These are phyloP conservation scores for Globisporangium emineosum DNA, from an alignment of 352 stramenopile genomes.

Conservation along the genomic window DNA sequence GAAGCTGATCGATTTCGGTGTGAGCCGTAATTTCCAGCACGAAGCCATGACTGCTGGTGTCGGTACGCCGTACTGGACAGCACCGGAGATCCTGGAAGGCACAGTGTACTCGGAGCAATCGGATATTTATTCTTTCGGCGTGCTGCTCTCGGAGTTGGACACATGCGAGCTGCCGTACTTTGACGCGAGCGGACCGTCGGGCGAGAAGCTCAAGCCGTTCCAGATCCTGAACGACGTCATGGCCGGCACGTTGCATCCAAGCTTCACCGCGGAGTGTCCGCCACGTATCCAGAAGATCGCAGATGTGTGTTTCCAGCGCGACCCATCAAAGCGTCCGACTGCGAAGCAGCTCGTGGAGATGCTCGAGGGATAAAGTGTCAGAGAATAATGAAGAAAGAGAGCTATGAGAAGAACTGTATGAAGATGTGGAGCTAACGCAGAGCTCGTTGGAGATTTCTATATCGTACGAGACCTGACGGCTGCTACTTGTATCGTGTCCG, in stretches of 20 bases:
- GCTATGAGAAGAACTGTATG: not conserved
- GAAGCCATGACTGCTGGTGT: constrained; percentile 22
- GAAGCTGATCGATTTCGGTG: constrained; percentile 61
- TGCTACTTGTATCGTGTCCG: too few species aligned
- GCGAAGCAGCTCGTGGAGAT: constrained; percentile 37
- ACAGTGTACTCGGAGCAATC: constrained; percentile 30
- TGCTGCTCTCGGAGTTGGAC: constrained; percentile 46
- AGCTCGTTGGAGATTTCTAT: too few species aligned
- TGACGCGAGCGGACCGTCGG: constrained; percentile 19
- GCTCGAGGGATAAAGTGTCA: constrained; percentile 25
- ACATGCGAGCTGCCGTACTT: constrained; percentile 37
- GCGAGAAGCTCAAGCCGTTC: constrained; percentile 33
- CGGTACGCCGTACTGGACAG: constrained; percentile 21
- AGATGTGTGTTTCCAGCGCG: constrained; percentile 39
- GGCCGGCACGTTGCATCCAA: constrained; percentile 37
- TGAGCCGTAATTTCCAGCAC: constrained; percentile 28
- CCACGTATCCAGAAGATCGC: constrained; percentile 32
- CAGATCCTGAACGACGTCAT: constrained; percentile 42
- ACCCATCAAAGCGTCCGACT: constrained; percentile 34
- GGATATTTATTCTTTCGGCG: constrained; percentile 32
- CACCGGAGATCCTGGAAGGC: constrained; percentile 24
- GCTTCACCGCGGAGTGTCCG: constrained; percentile 38
- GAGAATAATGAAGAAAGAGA: constrained; percentile 3
- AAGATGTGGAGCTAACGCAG: not conserved
- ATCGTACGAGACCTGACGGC: too few species aligned